These are phyloP conservation scores for Paramecium pentaurelia DNA, from an alignment of 73 alveolate species.

Conservation along the genomic window DNA sequence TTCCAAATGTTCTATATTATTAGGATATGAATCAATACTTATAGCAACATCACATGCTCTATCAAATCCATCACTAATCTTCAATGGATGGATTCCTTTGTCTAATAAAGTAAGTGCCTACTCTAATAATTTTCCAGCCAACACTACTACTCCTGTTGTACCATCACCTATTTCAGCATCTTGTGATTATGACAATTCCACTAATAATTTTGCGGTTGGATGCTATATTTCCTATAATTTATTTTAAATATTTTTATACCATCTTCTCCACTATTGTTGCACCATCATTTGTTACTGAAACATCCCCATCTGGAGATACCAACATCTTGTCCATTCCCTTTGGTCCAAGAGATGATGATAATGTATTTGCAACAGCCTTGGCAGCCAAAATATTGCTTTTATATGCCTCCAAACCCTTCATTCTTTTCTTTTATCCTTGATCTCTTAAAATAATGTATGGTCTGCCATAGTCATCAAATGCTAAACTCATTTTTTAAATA, in stretches of 20 bases:
- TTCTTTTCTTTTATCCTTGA: constrained; percentile 89
- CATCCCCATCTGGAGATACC: constrained; percentile 96
- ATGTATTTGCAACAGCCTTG: constrained; percentile 71
- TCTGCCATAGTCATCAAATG: constrained; percentile 94
- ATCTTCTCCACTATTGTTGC: constrained; percentile 98
- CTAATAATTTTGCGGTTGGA: constrained; percentile 97
- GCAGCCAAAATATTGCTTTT: constrained; percentile 80
- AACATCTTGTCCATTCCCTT: constrained; percentile 99
- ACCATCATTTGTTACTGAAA: constrained; percentile 98
- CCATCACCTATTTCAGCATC: constrained; percentile 99
- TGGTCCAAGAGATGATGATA: constrained; percentile 98
- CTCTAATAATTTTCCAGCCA: constrained; percentile 98
- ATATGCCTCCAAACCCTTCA: constrained; percentile 95
- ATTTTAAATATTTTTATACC: constrained; percentile 63
- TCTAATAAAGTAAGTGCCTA: constrained; percentile 90
- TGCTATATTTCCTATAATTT: constrained; percentile 74
- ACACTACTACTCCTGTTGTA: constrained; percentile 99
- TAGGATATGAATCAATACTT: neutral
- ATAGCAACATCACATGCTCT: constrained; percentile 86
- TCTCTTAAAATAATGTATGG: constrained; percentile 94
- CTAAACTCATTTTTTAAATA: constrained; percentile 61
- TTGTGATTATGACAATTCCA: constrained; percentile 96
- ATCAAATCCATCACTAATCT: constrained; percentile 98
- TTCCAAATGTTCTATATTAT: constrained; percentile 26
- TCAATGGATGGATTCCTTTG: constrained; percentile 98